Base-by-base conservation (phyloP, 441 rosid species). In the Syzygium malaccense region DNA sequence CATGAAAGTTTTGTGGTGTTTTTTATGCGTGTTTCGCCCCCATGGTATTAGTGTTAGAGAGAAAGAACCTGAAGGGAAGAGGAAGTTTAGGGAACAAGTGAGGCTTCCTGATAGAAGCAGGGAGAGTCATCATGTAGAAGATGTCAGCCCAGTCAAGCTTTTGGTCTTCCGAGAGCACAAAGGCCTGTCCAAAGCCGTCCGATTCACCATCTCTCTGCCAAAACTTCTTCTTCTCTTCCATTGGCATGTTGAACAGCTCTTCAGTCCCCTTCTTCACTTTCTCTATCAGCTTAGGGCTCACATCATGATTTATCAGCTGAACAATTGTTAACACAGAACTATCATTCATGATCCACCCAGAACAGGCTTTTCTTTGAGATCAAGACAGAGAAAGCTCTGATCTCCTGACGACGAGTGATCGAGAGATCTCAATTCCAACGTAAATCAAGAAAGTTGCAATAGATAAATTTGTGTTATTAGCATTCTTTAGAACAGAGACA, bases 71-170 rank as follows among this genome's bases (percentile, higher is more conserved):
- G 89, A 45, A 49, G 26, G 86, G 85, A 14, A 48, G 78, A 45
- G 89, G 89, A 4, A 88, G 89, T 49, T 88, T 48, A 49, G 89
- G 86, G 37, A 55, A 83, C 71, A 88, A n/a, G 30, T 80, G 41
- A 37, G 89, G 89, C 37, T 84, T 56, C 75, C 89, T 80, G 66
- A 88, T 26, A 68, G 75, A 28, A 41, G 71, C 14, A 41, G 89
- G 89, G 25, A 83, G 79, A 30, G 79, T 80, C 49, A 37, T 6
- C 48, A 83, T 45, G 85, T 57, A 88, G 78, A 88, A 88, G 57
- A 83, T 48, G 66, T 60, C 66, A 60, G 68, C 68, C 68, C 68
- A 28, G 18, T 28, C 18, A 60, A 60, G 68, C 68, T 60, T 28
- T 60, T 60, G 68, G 32, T 60, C 68, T 60, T 60, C 68, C 68